phyloP scores from a whole-genome alignment of 2,329 filamentous ascomycete genomes.

The Seiridium unicorne region DNA sequence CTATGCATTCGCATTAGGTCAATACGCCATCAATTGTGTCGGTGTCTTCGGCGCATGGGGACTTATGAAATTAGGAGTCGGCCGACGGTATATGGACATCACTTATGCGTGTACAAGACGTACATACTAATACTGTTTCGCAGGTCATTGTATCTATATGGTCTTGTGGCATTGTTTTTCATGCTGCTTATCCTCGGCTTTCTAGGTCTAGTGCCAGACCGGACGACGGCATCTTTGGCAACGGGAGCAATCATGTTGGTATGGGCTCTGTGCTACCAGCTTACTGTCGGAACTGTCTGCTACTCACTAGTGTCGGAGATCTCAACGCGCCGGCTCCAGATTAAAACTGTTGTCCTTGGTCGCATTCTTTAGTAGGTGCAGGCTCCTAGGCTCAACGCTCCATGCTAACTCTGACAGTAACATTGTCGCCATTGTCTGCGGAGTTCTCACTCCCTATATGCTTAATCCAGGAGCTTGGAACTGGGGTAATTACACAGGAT shows the following conservation, averaged over 20 bases:
- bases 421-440: constrained; percentile 77
- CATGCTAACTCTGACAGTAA: constrained; percentile 48
- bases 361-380: constrained; percentile 66
- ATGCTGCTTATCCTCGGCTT: constrained; percentile 87
- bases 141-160: constrained; percentile 70
- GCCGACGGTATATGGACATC: constrained; percentile 42
- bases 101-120: too few relatives aligned
- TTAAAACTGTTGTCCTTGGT: constrained; percentile 88
- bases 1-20: constrained; percentile 61
- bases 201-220: constrained; percentile 71
- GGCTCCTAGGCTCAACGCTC: not conserved
- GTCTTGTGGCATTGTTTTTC: constrained; percentile 67
- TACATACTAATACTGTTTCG: too few relatives aligned
- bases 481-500: constrained; percentile 84
- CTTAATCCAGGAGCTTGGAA: constrained; percentile 84
- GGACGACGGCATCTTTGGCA: constrained; percentile 64
- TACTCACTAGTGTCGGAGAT: constrained; percentile 87
- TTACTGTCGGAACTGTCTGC: constrained; percentile 84
- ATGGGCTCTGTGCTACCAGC: constrained; percentile 81
- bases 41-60: constrained; percentile 82
- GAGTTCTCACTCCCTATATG: constrained; percentile 88
- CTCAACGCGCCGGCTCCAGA: constrained; percentile 77
- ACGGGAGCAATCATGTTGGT: constrained; percentile 83
- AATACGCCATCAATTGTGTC: constrained; percentile 72
- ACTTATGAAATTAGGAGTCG: constrained; percentile 72